Conservation (phyloP, 371 early-diverging fungal species). For the Mucor racemosus region DNA sequence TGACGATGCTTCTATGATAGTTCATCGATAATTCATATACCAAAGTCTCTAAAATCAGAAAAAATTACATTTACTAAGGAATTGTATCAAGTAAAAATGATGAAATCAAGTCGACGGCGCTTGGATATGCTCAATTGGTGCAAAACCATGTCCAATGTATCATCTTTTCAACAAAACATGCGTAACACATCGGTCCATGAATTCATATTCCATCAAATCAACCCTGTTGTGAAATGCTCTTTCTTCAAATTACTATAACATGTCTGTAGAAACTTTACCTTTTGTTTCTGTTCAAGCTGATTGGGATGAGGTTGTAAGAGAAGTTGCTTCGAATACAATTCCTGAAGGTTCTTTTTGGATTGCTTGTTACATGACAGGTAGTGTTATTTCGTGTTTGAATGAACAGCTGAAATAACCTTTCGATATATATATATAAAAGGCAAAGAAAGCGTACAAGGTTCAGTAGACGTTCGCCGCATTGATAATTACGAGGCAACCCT, state of each 20-base stretch:
- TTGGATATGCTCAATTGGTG: neutral
- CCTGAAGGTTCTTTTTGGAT: conserved; percentile 55
- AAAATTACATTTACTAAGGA: neutral
- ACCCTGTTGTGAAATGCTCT: neutral
- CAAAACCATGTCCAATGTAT: neutral
- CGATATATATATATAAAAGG: conserved; percentile 3
- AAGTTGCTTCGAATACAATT: conserved; percentile 33
- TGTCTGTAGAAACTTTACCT: conserved; percentile 29
- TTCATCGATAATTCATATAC: neutral
- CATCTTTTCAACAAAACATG: neutral
- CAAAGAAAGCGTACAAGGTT: conserved; percentile 22
- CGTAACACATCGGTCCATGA: conserved; percentile 6
- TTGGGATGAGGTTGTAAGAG: conserved; percentile 44
- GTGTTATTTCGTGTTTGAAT: neutral
- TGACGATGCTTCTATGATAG: neutral
- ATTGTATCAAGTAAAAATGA: neutral
- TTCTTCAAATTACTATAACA: neutral
- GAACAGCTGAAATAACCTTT: neutral
- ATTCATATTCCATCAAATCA: neutral
- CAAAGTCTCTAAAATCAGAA: neutral
- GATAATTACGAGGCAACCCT: conserved; percentile 2
- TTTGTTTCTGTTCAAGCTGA: conserved; percentile 49
- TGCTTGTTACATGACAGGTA: conserved; percentile 58
- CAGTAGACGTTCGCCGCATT: conserved; percentile 17
- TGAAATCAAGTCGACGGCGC: neutral